A percentile compares a stretch with the other conserved stretches of the same genome.
Evolutionary conservation across 371 early-diverging fungal species (phyloP).

Genomic region (Nematocida sp.): DNA sequence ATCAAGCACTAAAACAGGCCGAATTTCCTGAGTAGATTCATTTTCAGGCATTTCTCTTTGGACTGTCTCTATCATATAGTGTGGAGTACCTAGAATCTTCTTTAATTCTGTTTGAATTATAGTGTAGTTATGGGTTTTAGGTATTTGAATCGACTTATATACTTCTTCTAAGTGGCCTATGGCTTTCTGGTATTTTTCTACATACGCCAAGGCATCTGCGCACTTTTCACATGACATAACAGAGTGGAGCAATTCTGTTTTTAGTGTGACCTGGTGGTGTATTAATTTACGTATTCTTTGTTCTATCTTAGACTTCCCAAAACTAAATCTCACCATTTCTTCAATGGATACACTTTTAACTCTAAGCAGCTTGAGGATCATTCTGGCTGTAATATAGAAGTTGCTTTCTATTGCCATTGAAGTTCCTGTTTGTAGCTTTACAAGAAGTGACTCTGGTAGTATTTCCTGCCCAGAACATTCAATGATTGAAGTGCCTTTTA

Average conservation of each 20-base stretch:
- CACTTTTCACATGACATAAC: conserved; percentile 46
- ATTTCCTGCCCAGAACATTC: conserved; percentile 75
- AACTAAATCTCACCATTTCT: conserved; percentile 68
- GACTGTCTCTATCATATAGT: background rate
- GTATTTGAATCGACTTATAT: background rate
- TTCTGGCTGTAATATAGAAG: conserved; percentile 66
- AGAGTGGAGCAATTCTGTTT: conserved; percentile 2
- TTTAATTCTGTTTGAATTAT: conserved; percentile 21
- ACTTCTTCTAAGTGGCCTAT: background rate
- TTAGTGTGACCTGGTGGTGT: conserved; percentile 46
- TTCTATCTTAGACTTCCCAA: conserved; percentile 66
- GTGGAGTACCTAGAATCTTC: background rate
- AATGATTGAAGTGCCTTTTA: conserved; percentile 77
- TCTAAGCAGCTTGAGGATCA: conserved; percentile 65
- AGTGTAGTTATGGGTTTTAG: background rate
- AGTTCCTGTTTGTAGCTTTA: conserved; percentile 60
- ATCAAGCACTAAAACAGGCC: conserved; percentile 2
- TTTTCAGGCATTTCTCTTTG: background rate
- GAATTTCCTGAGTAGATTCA: background rate
- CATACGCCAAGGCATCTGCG: conserved; percentile 33
- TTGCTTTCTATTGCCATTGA: conserved; percentile 62
- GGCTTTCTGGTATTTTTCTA: conserved; percentile 8
- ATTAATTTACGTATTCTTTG: conserved; percentile 50
- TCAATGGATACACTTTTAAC: conserved; percentile 65
- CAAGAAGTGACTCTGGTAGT: conserved; percentile 49